phyloP scores from a whole-genome alignment of 2,329 filamentous ascomycete species.

The Colletotrichum tropicicola region DNA sequence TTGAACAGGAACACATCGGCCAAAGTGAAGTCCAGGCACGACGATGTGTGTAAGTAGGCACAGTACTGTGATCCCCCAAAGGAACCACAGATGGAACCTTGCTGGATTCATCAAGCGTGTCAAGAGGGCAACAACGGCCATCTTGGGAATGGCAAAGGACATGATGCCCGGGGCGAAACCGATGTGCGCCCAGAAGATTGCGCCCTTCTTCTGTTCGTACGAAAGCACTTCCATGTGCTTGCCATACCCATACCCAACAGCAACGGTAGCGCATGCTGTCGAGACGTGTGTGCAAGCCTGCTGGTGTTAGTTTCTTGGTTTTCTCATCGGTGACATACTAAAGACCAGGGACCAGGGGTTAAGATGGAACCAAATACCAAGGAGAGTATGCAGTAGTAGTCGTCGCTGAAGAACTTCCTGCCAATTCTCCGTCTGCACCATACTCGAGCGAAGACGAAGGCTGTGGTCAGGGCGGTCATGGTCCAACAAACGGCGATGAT shows the following conservation, averaged over 20 bases:
- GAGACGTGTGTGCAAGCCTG: conserved; percentile 32
- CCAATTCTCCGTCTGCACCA: neutral
- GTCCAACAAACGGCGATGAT: neutral
- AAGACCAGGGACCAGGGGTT: neutral
- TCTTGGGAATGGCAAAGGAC: conserved; percentile 50
- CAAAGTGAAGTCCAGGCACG: conserved; percentile 45
- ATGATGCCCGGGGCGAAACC: conserved; percentile 47
- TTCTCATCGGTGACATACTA: neutral
- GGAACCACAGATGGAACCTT: conserved; percentile 40
- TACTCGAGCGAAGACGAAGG: neutral
- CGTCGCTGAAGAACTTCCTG: neutral
- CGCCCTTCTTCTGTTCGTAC: conserved; percentile 37
- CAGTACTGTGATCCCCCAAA: conserved; percentile 46
- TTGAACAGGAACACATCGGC: conserved; percentile 48
- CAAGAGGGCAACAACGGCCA: conserved; percentile 49
- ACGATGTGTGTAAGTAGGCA: conserved; percentile 45
- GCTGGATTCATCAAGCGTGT: conserved; percentile 47
- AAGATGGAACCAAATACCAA: neutral
- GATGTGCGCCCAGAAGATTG: conserved; percentile 45
- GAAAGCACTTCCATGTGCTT: conserved; percentile 44
- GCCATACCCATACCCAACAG: conserved; percentile 48
- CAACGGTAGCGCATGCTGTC: conserved; percentile 42
- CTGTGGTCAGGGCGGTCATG: neutral
- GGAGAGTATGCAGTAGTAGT: neutral
- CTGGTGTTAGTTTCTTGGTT: neutral